phyloP scores from a whole-genome alignment of 441 rosid species.

The Jatropha podagrica region DNA sequence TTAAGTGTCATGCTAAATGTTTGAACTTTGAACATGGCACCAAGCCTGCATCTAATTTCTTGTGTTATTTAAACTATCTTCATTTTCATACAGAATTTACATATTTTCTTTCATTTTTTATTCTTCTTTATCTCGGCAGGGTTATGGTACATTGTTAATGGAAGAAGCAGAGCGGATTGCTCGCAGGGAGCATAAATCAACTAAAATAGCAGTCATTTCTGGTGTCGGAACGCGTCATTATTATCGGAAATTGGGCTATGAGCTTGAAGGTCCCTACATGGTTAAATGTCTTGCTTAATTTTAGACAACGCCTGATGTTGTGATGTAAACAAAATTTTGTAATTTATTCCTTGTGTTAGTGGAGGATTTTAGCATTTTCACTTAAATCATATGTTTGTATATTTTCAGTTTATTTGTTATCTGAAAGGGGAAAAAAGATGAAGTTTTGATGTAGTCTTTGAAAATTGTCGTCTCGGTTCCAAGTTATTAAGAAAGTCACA shows the following conservation, averaged over 20 bases:
- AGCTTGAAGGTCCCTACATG: slow-evolving; percentile 98
- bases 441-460: background rate
- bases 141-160: slow-evolving; percentile 98
- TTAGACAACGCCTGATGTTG: background rate
- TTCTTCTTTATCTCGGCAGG: slow-evolving; percentile 39
- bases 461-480: no score
- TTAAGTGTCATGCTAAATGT: background rate
- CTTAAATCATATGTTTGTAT: background rate
- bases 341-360: slow-evolving; percentile 12
- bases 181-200: slow-evolving; percentile 72
- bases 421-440: background rate
- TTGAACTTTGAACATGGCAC: background rate
- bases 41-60: background rate
- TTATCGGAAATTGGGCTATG: slow-evolving; percentile 91
- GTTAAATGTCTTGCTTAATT: slow-evolving; percentile 70
- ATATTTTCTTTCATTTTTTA: background rate
- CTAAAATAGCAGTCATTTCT: slow-evolving; percentile 84
- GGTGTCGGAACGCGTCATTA: slow-evolving; percentile 99
- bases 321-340: slow-evolving; percentile 33
- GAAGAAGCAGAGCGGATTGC: slow-evolving; percentile 96
- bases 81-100: background rate
- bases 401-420: slow-evolving; percentile 8
- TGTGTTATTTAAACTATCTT: background rate
- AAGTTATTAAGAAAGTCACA: no score
- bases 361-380: background rate